Base-by-base conservation (phyloP, 108 stramenopile species). In the Epipyxis sp. region DNA sequence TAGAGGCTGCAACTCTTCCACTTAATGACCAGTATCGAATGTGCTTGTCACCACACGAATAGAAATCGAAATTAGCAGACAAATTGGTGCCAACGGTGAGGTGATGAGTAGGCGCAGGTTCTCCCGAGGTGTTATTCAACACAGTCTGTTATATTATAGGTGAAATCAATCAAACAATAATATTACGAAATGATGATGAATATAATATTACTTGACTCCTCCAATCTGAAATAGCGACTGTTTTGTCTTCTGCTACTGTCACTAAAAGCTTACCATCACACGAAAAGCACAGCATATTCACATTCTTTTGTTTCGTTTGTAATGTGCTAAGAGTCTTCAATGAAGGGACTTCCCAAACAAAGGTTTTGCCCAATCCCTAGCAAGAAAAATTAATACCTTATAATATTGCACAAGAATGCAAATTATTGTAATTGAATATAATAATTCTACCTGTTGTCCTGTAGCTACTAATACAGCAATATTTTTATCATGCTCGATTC, bases 301-400 rank as follows among this genome's bases (percentile, higher is more conserved):
- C 25, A 6, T 37, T 74, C 25, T 74, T 74, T 74, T 74, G 71
- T 42, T 37, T 27, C 20, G 71, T 39, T 10, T 13, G 71, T 34
- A 74, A 74, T 6, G 34, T 32, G 3, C 41, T 6, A 13, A 54
- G 29, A 27, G 50, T 46, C 34, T 74, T 16, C 71, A 74, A 13
- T 3, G 71, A 54, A 39, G 71, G 44, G 13, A 42, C 71, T 46
- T 46, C 44, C 71, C 71, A 74, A 37, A 74, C 71, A 42, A 43
- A 74, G 3, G 34, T 29, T 43, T 74, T 74, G 3, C 71, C 71
- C 27, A 54, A 6, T 42, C 46, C 71, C n/a, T n/a, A n/a, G n/a
- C n/a, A n/a, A n/a, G n/a, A n/a, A n/a, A n/a, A n/a, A n/a, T n/a
- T n/a, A n/a, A n/a, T n/a, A n/a, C n/a, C n/a, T n/a, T n/a, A n/a